Base-by-base conservation (phyloP, 768 basidiomycete genomes). In the Boletus pseudopeckii region DNA sequence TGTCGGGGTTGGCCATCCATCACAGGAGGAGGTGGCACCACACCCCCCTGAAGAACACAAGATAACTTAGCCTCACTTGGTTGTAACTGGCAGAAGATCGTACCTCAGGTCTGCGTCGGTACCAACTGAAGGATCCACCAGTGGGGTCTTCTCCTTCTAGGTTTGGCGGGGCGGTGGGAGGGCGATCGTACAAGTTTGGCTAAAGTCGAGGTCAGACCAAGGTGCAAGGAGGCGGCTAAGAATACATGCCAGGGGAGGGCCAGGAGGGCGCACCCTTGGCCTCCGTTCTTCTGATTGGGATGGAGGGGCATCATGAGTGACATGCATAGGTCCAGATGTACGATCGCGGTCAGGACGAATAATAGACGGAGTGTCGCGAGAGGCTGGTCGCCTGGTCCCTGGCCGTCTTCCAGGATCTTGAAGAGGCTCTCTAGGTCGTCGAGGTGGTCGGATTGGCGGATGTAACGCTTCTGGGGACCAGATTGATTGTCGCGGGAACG, bases 1-100 rank as follows among this genome's bases (percentile, higher is more conserved):
- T 60, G 71, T 44, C 52, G 52, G 22, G 59, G 49, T 34, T 37
- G 52, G 2, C 48, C 56, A 17, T 48, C 56, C n/a, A 72, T 7
- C n/a, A 54, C 46, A 26, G 63, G 66, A 1, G 65, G 70, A 30
- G 70, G 69, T 26, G 69, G 63, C 30, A 62, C 48, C 18, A 55
- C 39, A 37, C 62, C 61, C 3, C 36, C 50, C 69, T 70, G 8
- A 42, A 38, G 43, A 53, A 52, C 4, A 24, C 3, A 20, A 38
- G 22, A 57, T 32, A n/a, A 9, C 4, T 54, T 32, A 49, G 28
- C 4, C 4, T 3, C 7, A 24, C 26, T 43, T 11, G 7, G 22
- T 32, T 45, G 44, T 9, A 34, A 22, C 8, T 13, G 4, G 28
- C 22, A 44, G n/a, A 11, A 40, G 2, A 18, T 46, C 68, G 7